phyloP scores from a whole-genome alignment of 1,284 basidiomycete species.

The Takashimella tepidaria region DNA sequence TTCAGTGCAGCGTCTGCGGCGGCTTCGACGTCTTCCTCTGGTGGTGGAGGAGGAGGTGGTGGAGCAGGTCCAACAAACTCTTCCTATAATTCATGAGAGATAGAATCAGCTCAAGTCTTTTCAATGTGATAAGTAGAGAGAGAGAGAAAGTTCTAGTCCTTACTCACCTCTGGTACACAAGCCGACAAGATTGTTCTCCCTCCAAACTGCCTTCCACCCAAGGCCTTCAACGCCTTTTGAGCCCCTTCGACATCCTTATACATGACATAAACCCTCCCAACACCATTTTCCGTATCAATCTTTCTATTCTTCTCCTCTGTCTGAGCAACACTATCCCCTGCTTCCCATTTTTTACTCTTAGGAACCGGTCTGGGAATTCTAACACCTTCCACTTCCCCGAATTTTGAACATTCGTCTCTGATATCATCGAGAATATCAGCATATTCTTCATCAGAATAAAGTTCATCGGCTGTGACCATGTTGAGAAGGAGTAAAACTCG shows the following conservation, averaged over 20 bases:
- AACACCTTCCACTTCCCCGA: slow-evolving; percentile 76
- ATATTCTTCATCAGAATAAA: slow-evolving; percentile 87
- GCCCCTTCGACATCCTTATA: slow-evolving; percentile 63
- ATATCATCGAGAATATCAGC: slow-evolving; percentile 91
- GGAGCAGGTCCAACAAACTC: slow-evolving; percentile 46
- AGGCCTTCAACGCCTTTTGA: slow-evolving; percentile 65
- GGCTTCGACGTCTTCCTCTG: slow-evolving; percentile 30
- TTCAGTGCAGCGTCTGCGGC: slow-evolving; percentile 34
- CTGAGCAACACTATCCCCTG: slow-evolving; percentile 56
- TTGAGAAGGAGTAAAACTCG: slow-evolving; percentile 95
- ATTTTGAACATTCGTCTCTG: slow-evolving; percentile 81
- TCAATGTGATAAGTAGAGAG: neutral
- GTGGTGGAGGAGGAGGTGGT: slow-evolving; percentile 24
- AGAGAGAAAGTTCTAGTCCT: too few species aligned
- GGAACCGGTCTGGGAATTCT: slow-evolving; percentile 73
- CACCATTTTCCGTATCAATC: slow-evolving; percentile 78
- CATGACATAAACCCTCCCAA: slow-evolving; percentile 89
- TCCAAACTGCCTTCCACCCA: slow-evolving; percentile 87
- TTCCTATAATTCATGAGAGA: slow-evolving; percentile 25
- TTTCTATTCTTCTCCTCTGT: slow-evolving; percentile 52
- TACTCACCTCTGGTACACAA: slow-evolving; percentile 43
- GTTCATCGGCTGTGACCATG: slow-evolving; percentile 95
- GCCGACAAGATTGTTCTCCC: slow-evolving; percentile 71
- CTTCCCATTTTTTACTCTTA: slow-evolving; percentile 75
- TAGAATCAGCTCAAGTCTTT: neutral